Base-by-base conservation (phyloP, 2,329 filamentous ascomycete species). In the Curvularia sp. region DNA sequence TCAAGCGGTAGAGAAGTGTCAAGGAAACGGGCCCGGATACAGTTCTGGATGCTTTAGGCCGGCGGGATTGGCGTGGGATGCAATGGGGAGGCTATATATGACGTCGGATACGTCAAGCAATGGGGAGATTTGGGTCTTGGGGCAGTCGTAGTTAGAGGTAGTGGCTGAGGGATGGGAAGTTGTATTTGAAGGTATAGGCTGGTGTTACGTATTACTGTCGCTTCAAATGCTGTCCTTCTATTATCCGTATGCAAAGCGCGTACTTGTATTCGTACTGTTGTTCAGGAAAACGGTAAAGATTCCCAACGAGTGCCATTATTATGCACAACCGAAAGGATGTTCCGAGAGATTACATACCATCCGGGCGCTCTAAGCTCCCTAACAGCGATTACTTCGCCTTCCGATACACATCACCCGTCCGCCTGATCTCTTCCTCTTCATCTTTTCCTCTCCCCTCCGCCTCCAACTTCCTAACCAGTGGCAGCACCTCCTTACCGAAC, bases 31-130 rank as follows among this genome's bases (percentile, higher is more conserved):
- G 22, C 72, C 72, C 12, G 56, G 57, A 6, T 67, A 67, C 18
- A 72, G 69, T 57, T 68, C 66, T 1, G 73, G 74, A 1, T 90
- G 87, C 75, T 88, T 90, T 74, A 81, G 87, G 20, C 87, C 88
- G 38, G 86, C 85, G 0, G 85, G 86, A 1, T 75, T 90, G 26
- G 77, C 75, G 1, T 81, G 76, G 61, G 80, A 82, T 71, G 64
- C 65, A 7, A 64, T 79, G 46, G 84, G 82, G 4, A 77, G 87
- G 9, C 74, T 90, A 15, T 90, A 83, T 74, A 84, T 89, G 79
- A 84, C 80, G 41, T 50, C 43, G n/a, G 64, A 66, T 59, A 69
- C 62, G 7, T 65, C 62, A 26, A 57, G 60, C 39, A 68, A 71
- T 60, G 72, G 71, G 31, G 72, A 74, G 62, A 24, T 75, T 9